Evolutionary conservation across 192 early-diverging fungal genomes (phyloP).

Genomic region (Backusella westeae): DNA sequence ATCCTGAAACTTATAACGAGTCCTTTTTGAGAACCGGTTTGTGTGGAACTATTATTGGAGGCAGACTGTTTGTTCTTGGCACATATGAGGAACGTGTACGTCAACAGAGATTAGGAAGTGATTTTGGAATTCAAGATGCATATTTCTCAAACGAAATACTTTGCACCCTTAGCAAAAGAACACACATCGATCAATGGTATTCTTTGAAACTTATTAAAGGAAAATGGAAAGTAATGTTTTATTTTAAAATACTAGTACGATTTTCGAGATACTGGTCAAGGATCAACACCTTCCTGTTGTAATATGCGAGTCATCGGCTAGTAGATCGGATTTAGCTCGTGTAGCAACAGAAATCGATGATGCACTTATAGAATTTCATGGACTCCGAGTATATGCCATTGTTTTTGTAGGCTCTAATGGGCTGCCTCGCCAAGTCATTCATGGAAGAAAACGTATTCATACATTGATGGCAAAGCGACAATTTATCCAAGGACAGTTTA

Average conservation of each 20-base stretch:
- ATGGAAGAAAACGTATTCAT: conserved; percentile 66
- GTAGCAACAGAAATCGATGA: conserved; percentile 57
- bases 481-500: conserved; percentile 62
- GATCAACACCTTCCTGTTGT: conserved; percentile 76
- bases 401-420: conserved; percentile 54
- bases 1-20: conserved; percentile 57
- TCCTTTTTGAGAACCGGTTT: conserved; percentile 78
- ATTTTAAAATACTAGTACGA: conserved; percentile 38
- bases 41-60: conserved; percentile 66
- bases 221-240: conserved; percentile 13
- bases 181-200: conserved; percentile 45
- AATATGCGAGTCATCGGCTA: conserved; percentile 59
- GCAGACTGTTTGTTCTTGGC: conserved; percentile 74
- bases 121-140: conserved; percentile 29
- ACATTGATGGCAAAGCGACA: conserved; percentile 61
- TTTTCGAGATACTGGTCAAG: conserved; percentile 66
- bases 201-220: neutral
- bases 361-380: conserved; percentile 57
- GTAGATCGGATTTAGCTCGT: conserved; percentile 45
- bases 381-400: conserved; percentile 60
- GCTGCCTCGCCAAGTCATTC: conserved; percentile 69
- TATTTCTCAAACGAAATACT: conserved; percentile 40
- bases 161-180: conserved; percentile 24
- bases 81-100: conserved; percentile 76
- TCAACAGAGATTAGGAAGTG: conserved; percentile 39